Percentiles rank a stretch among this genome's conserved stretches.
Conservation (phyloP, 371 early-diverging fungal species). For the Mortierella sp. region DNA sequence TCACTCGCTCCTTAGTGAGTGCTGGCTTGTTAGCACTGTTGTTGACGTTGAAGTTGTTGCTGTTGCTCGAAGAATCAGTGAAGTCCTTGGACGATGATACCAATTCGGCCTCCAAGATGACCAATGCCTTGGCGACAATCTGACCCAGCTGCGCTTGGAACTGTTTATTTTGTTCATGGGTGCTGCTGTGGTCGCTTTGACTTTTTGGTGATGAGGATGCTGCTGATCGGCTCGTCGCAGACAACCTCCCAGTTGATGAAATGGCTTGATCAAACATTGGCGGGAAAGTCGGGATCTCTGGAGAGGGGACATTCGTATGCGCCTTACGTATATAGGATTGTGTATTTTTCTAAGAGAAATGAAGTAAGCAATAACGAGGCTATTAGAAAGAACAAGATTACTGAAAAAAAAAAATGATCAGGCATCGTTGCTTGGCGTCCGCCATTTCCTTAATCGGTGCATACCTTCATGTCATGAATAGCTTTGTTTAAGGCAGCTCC, state of each 20-base stretch:
- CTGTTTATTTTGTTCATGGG: constrained; percentile 25
- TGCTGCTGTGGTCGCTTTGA: constrained; percentile 1
- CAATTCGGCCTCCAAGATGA: constrained; percentile 63
- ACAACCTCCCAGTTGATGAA: constrained; percentile 19
- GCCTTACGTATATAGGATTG: constrained; percentile 51
- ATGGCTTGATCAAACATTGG: constrained; percentile 49
- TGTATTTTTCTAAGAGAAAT: constrained; percentile 40
- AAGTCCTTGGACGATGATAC: constrained; percentile 35
- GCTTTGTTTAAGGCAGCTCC: constrained; percentile 65
- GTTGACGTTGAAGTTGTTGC: neutral
- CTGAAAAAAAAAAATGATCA: no score
- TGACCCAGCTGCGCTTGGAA: constrained; percentile 62
- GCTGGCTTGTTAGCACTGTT: neutral
- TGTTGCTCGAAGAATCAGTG: constrained; percentile 1
- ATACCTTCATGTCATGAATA: constrained; percentile 66
- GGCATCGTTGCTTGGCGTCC: no score
- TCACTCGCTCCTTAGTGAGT: neutral
- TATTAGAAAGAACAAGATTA: no score
- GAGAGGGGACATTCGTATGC: constrained; percentile 1
- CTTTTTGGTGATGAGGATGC: constrained; percentile 8
- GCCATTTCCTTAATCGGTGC: no score
- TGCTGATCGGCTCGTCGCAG: constrained; percentile 28
- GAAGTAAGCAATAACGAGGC: neutral
- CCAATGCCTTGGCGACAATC: constrained; percentile 64
- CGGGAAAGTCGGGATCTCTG: constrained; percentile 29